phyloP scores from a whole-genome alignment of 2,329 filamentous ascomycete genomes.

The Ceratocystis eucalypticola region DNA sequence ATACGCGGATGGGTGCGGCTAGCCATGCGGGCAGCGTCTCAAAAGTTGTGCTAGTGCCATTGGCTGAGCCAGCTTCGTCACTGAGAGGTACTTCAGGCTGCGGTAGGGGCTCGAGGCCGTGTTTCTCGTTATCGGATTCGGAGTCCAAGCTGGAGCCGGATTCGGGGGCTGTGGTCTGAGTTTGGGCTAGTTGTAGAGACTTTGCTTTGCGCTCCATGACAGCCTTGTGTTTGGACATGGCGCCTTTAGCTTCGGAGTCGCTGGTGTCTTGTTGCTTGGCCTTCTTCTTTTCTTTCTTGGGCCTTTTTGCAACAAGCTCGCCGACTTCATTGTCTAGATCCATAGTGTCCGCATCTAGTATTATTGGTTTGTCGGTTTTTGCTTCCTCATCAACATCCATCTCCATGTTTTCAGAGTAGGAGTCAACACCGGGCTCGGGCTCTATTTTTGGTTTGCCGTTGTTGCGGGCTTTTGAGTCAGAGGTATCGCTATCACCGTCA shows the following conservation, averaged over 20 bases:
- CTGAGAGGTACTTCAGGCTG: slow-evolving; percentile 55
- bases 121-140: slow-evolving; percentile 34
- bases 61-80: slow-evolving; percentile 39
- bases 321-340: slow-evolving; percentile 15
- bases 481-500: not conserved
- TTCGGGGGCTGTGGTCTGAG: slow-evolving; percentile 19
- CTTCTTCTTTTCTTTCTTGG: slow-evolving; percentile 24
- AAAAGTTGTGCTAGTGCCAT: slow-evolving; percentile 46
- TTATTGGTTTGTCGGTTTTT: not conserved
- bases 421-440: not conserved
- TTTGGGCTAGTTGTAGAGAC: slow-evolving; percentile 28
- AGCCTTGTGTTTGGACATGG: slow-evolving; percentile 21
- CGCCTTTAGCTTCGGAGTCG: slow-evolving; percentile 7
- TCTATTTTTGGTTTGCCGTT: not conserved
- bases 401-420: not conserved
- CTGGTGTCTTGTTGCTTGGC: slow-evolving; percentile 22
- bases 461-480: not conserved
- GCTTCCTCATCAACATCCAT: slow-evolving; percentile 19
- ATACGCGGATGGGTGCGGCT: slow-evolving; percentile 56
- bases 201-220: slow-evolving; percentile 24
- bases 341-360: slow-evolving; percentile 2
- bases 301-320: slow-evolving; percentile 20
- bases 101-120: slow-evolving; percentile 68
- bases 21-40: slow-evolving; percentile 74
- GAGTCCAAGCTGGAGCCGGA: slow-evolving; percentile 24